Evolutionary conservation across 1,139 yeast species (phyloP), one percentile per base, ranked within the genome.

Genomic region (Nadsonia commutata): DNA sequence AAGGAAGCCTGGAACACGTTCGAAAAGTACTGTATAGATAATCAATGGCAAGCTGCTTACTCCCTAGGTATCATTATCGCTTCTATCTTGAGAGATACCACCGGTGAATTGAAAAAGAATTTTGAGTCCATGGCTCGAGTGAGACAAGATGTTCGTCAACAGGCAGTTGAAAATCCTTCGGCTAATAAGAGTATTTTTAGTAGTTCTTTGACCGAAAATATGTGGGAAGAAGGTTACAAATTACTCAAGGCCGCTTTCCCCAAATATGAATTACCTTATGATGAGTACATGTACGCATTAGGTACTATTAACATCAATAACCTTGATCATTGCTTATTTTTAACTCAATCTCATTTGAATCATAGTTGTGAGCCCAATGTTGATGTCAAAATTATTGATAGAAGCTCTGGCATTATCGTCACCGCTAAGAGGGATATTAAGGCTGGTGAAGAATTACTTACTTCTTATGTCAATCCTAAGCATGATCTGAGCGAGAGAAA

Each of bases 271-370:
- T 50, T 80, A 17, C 57, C 68, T 18, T 75, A 71, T 50, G 74
- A 74, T 31, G 77, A 74, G 47, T 83, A 69, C 55, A 59, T 81
- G 59, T 63, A 62, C 50, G 74, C 76, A 62, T 61, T 82, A 54
- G 94, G 94, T 1, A 72, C 79, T 43, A 80, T 77, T 56, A 80
- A 80, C 57, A 73, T 83, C 53, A 83, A 83, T 60, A 80, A 81
- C 51, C 65, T 78, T 44, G 80, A 78, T 47, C 77, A 80, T 2
- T 74, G 75, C 47, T 56, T 83, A 18, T 84, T 68, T 55, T 65
- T 74, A 49, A 58, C 70, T 3, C 83, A 80, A 49, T 76, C 90
- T 1, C 84, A 80, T 54, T 64, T 83, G 54, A 83, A 83, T 55
- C 95, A 84, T 57, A 71, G 70, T 49, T 84, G 95, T 64, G 76